Conservation (phyloP, 1,139 yeast genomes). For the Saccharomyces hybrid region DNA sequence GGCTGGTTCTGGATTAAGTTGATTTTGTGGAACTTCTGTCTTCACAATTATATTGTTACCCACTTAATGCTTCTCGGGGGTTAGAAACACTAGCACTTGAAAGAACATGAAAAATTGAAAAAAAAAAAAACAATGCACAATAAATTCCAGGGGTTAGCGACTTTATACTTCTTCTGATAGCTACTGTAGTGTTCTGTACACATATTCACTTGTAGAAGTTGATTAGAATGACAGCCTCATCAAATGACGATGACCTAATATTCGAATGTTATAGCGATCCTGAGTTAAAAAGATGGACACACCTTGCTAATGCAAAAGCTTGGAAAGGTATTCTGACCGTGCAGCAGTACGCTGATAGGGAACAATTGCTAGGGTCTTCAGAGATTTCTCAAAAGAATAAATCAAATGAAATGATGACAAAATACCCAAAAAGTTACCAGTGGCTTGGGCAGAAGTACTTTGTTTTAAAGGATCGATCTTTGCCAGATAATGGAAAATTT, state of each 20-base stretch:
- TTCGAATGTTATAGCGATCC: constrained; percentile 31
- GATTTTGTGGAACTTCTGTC: neutral
- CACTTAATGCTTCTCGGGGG: neutral
- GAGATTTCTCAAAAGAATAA: constrained; percentile 27
- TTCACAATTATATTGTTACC: neutral
- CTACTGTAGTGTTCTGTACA: neutral
- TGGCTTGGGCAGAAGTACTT: constrained; percentile 33
- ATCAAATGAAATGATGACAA: constrained; percentile 14
- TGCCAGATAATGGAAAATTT: constrained; percentile 20
- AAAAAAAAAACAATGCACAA: neutral
- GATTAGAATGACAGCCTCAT: constrained; percentile 5
- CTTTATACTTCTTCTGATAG: neutral
- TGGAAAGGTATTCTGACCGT: constrained; percentile 46
- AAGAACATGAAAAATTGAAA: neutral
- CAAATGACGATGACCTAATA: constrained; percentile 1
- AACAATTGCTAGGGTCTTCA: constrained; percentile 37
- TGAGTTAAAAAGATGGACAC: constrained; percentile 42
- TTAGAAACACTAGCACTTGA: neutral
- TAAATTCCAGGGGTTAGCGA: neutral
- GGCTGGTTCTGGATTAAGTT: neutral
- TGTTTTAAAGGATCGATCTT: constrained; percentile 29
- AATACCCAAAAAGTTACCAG: constrained; percentile 19
- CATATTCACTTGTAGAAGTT: neutral
- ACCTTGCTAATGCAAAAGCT: constrained; percentile 38
- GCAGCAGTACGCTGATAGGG: constrained; percentile 47